Base-by-base conservation (phyloP, 1,284 basidiomycete species). In the Hymenochaete sp. region DNA sequence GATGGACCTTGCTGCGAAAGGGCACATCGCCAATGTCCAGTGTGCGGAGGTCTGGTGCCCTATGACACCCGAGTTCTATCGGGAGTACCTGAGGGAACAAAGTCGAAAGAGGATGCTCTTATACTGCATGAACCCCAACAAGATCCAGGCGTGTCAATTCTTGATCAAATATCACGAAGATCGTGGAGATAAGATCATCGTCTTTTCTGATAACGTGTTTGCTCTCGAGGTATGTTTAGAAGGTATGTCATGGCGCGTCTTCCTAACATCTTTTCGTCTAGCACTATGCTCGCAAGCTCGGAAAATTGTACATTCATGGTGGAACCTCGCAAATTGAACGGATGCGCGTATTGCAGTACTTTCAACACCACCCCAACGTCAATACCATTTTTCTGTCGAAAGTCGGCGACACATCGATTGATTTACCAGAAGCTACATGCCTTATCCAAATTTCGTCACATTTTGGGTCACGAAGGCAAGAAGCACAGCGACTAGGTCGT, bases 21-120 rank as follows among this genome's bases (percentile, higher is more conserved):
- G 96, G 0, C 96, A 99, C 63, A 99, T 99, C 59, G 96, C 96
- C 3, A 98, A 96, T 55, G 96, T 98, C 16, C 96, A 98, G 77
- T 98, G 93, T 62, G 96, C 96, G 11, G 96, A 99, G 67, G 96
- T 99, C 4, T 98, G 96, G 96, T 99, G 96, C 60, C 91, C 93
- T 7, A 98, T 98, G 96, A 97, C 96, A 25, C 95, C 96, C n/a
- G 93, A 98, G 62, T 99, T 99, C 62, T 99, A 98, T 64, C 83
- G 91, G 56, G 95, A 99, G 66, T 98, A 99, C 61, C 74, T 99
- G 51, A 77, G 90, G 52, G 90, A 93, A 62, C 84, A 88, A 62
- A 87, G 86, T 29, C 76, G 96, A 47, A 96, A 96, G 63, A 82
- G 90, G 54, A 97, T 96, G 79, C 73, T 99, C 25, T 73, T 99